A percentile compares a stretch with the other conserved stretches of the same genome.
Evolutionary conservation across 768 basidiomycete species (phyloP).

Genomic region (Hygrophorus pudorinus): DNA sequence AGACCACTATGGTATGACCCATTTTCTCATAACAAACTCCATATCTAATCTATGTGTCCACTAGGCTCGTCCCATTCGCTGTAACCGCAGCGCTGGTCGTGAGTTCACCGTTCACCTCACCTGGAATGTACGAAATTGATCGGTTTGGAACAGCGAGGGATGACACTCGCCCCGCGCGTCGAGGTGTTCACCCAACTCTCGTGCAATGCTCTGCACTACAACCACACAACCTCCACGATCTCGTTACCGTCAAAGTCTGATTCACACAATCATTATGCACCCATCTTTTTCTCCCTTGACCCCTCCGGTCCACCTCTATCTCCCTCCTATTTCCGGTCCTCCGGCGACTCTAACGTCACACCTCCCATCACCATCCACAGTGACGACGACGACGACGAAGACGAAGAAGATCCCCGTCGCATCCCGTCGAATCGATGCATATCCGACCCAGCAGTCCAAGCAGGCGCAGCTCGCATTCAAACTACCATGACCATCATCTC

Average conservation of each 20-base stretch:
- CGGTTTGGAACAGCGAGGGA: conserved; percentile 49
- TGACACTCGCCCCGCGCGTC: conserved; percentile 75
- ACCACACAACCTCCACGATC: conserved; percentile 20
- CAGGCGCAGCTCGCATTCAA: conserved; percentile 62
- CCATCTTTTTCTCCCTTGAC: conserved; percentile 21
- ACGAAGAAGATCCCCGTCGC: conserved; percentile 25
- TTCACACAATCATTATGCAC: conserved; percentile 8
- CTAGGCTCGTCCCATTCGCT: conserved; percentile 73
- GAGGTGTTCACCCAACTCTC: conserved; percentile 75
- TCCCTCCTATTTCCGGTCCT: conserved; percentile 10
- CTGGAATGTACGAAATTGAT: background rate
- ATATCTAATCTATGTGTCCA: conserved; percentile 8
- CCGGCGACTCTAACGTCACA: conserved; percentile 5
- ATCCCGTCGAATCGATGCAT: conserved; percentile 29
- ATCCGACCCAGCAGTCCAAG: conserved; percentile 51
- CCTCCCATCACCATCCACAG: conserved; percentile 4
- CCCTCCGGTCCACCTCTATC: conserved; percentile 22
- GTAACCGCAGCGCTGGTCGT: conserved; percentile 57
- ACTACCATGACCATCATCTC: conserved; percentile 68
- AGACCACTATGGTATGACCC: conserved; percentile 37
- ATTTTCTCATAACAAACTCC: background rate
- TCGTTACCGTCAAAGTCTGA: conserved; percentile 3
- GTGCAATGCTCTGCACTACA: conserved; percentile 43
- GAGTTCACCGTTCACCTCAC: conserved; percentile 20
- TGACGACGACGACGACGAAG: conserved; percentile 16